Evolutionary conservation across 169 alveolate genomes (phyloP), one percentile per base, ranked within the genome.

Genomic region (Eimeria acervulina): DNA sequence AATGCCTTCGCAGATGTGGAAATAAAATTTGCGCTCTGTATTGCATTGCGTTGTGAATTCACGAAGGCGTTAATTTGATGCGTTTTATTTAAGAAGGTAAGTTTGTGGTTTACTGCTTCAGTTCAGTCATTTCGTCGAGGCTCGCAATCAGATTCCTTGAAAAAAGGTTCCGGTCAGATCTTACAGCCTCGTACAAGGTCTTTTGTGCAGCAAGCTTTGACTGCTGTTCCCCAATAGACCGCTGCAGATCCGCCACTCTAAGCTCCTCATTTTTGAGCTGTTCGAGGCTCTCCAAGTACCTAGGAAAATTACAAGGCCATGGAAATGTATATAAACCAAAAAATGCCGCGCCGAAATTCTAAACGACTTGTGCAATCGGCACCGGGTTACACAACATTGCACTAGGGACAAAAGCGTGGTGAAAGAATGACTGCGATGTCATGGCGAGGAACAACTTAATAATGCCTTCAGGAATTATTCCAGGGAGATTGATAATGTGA

Each of bases 71-170:
- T 72, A 19, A 28, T 19, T 19, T 6, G 51, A 36, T 13, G 2
- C 42, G 12, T 12, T 76, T 52, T 12, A 59, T 21, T 8, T 38
- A n/a, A n/a, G 76, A 76, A 55, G 21, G 13, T n/a, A 26, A 23
- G 1, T 10, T 13, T 31, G 89, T 61, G 85, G n/a, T 66, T 90
- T 87, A 95, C 96, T 90, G 97, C 83, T 98, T 97, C 61, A 98
- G 97, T 95, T 98, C 99, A n/a, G 98, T 98, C 70, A 98, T 98
- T 96, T 98, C 99, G 96, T 98, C 99, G 88, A 98, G 97, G 36
- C 99, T 98, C 95, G 98, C 99, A 31, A 98, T 97, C 90, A 98
- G 97, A 96, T 98, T 98, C 97, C 98, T 98, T 17, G 99, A 98
- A 97, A 98, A 98, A 38, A 98, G 97, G 96, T 98, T 98, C 95